Conservation (phyloP, 495 filamentous ascomycete species). For the Aspergillus ostianus region DNA sequence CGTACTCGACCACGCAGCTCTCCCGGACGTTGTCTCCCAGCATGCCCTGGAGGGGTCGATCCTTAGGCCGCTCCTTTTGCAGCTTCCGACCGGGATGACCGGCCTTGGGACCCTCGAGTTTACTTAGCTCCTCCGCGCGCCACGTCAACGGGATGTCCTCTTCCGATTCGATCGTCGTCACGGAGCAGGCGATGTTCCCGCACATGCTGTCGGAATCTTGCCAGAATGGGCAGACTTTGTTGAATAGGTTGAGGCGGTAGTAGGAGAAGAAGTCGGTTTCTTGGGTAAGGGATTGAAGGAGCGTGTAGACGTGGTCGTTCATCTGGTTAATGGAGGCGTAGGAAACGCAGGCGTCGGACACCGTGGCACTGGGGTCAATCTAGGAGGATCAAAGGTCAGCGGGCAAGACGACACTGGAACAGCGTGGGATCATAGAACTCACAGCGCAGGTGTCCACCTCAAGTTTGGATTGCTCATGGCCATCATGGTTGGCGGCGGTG, state of each 20-base stretch:
- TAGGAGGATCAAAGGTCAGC: constrained; percentile 23
- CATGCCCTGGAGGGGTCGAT: constrained; percentile 74
- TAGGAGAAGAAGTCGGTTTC: constrained; percentile 97
- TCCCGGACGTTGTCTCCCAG: constrained; percentile 87
- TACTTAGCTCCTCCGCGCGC: constrained; percentile 88
- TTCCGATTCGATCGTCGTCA: constrained; percentile 95
- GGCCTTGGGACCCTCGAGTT: constrained; percentile 88
- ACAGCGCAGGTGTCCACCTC: constrained; percentile 61
- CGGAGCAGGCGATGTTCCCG: constrained; percentile 94
- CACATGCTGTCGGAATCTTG: constrained; percentile 90
- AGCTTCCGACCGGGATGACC: constrained; percentile 75
- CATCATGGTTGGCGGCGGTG: constrained; percentile 39
- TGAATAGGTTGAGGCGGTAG: constrained; percentile 94
- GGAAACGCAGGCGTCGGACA: constrained; percentile 89
- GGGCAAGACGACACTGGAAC: constrained; percentile 8
- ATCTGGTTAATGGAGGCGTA: constrained; percentile 84
- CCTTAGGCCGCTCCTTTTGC: constrained; percentile 63
- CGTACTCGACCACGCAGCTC: constrained; percentile 94
- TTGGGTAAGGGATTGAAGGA: constrained; percentile 75
- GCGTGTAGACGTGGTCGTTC: constrained; percentile 75
- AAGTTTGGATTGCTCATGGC: constrained; percentile 9
- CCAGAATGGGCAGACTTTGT: constrained; percentile 96
- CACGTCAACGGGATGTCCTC: constrained; percentile 89
- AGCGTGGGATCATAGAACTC: constrained; percentile 33
- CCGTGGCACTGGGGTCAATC: constrained; percentile 61